Evolutionary conservation across 768 basidiomycete species (phyloP).

Genomic region (Crassisporium funariophilum): DNA sequence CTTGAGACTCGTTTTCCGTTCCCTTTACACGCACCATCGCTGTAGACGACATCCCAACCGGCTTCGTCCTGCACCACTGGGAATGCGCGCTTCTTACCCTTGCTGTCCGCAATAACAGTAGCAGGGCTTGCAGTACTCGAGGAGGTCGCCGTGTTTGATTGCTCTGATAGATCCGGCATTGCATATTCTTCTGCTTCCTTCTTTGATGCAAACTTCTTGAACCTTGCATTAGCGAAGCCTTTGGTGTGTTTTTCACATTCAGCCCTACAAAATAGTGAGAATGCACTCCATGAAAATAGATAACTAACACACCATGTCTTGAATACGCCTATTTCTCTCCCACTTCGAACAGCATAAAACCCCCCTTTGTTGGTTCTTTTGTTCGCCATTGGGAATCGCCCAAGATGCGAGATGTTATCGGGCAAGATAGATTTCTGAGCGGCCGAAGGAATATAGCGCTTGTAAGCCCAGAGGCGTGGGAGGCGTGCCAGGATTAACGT

Average conservation of each 20-base stretch:
- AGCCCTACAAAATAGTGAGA: conserved; percentile 47
- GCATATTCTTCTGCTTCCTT: conserved; percentile 64
- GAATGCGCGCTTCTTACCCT: conserved; percentile 36
- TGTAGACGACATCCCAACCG: conserved; percentile 64
- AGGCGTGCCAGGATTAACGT: too few species aligned
- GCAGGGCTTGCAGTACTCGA: conserved; percentile 1
- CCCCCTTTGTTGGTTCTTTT: conserved; percentile 34
- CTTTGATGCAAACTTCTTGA: conserved; percentile 65
- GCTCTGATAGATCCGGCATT: conserved; percentile 10
- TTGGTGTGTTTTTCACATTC: conserved; percentile 73
- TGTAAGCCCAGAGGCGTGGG: too few species aligned
- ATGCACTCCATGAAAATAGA: conserved; percentile 12
- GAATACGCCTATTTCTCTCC: conserved; percentile 67
- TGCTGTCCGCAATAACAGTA: conserved; percentile 15
- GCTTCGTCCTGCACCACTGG: conserved; percentile 32
- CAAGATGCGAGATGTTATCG: too few species aligned
- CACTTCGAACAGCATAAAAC: conserved; percentile 77
- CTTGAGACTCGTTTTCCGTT: conserved; percentile 70
- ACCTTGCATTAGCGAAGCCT: conserved; percentile 59
- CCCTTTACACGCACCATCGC: conserved; percentile 84
- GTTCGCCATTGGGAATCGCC: too few species aligned
- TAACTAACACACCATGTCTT: conserved; percentile 71
- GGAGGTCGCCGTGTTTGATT: neutral
- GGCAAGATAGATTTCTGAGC: too few species aligned
- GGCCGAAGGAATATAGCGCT: too few species aligned